Evolutionary conservation across 371 early-diverging fungal species (phyloP).

Genomic region (Mucor racemosus): DNA sequence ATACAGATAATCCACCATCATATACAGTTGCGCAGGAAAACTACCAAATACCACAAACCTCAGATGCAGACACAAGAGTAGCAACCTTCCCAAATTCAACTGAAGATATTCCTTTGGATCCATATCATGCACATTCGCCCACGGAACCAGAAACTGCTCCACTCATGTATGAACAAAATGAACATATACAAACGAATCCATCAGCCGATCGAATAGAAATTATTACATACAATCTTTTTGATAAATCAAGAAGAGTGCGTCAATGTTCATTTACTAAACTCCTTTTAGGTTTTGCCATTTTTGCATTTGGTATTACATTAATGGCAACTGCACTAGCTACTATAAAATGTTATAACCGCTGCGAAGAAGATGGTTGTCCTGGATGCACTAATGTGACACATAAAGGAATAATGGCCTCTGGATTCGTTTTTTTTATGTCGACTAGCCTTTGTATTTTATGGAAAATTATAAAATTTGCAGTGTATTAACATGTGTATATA

Average conservation of each 20-base stretch:
- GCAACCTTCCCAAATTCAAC: background rate
- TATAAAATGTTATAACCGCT: background rate
- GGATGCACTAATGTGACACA: too few relatives aligned
- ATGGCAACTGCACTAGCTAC: background rate
- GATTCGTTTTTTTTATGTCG: background rate
- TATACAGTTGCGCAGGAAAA: background rate
- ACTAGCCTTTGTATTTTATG: background rate
- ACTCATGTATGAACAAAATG: background rate
- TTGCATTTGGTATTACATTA: background rate
- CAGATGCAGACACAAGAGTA: background rate
- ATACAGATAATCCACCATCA: background rate
- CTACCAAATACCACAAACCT: background rate
- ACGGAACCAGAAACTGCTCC: slow-evolving; percentile 1
- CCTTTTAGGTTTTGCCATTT: background rate
- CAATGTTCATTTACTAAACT: background rate
- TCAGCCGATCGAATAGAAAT: background rate
- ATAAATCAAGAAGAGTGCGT: background rate
- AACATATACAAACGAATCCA: background rate
- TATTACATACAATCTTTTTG: background rate
- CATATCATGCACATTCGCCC: background rate
- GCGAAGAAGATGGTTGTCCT: too few relatives aligned
- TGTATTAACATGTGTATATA: background rate
- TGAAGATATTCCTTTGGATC: background rate
- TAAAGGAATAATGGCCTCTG: background rate
- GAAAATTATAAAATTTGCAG: background rate